These are phyloP conservation scores for Cladosporium colombiae DNA, from an alignment of 2,329 filamentous ascomycete species.

Conservation along the genomic window DNA sequence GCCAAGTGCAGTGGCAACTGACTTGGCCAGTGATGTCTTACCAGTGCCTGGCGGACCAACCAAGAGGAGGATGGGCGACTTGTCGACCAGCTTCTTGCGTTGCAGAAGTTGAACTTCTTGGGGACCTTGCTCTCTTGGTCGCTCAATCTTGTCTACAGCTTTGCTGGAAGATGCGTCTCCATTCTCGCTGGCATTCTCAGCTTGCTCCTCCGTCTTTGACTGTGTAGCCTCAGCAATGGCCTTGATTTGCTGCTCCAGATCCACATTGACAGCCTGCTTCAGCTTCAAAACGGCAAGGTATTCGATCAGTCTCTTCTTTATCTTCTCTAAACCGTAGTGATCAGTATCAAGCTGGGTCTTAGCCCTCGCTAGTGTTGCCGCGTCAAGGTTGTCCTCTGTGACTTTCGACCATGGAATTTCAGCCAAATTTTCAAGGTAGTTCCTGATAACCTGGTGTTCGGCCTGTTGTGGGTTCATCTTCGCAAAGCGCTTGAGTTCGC, in stretches of 20 bases:
- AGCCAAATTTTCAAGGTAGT: constrained; percentile 88
- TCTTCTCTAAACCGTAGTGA: constrained; percentile 93
- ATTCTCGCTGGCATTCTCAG: constrained; percentile 46
- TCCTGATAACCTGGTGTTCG: constrained; percentile 90
- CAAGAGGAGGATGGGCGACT: constrained; percentile 90
- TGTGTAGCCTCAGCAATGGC: constrained; percentile 49
- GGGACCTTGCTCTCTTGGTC: constrained; percentile 43
- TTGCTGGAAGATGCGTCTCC: constrained; percentile 50
- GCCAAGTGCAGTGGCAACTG: constrained; percentile 85
- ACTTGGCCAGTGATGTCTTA: constrained; percentile 93
- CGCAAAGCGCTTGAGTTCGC: constrained; percentile 81
- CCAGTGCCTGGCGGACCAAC: constrained; percentile 92
- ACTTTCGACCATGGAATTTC: constrained; percentile 89
- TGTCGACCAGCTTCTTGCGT: constrained; percentile 84
- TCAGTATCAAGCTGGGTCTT: constrained; percentile 92
- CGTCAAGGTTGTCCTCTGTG: constrained; percentile 83
- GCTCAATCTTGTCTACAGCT: constrained; percentile 29
- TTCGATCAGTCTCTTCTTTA: constrained; percentile 94
- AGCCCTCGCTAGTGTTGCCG: constrained; percentile 74
- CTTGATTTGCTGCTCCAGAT: constrained; percentile 75
- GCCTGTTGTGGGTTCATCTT: constrained; percentile 97
- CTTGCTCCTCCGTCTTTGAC: constrained; percentile 38
- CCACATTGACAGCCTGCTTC: constrained; percentile 86
- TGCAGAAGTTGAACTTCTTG: constrained; percentile 74
- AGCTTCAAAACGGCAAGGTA: constrained; percentile 95